phyloP scores from a whole-genome alignment of 1,139 yeast species.

The Blastobotrys petasosporus region DNA sequence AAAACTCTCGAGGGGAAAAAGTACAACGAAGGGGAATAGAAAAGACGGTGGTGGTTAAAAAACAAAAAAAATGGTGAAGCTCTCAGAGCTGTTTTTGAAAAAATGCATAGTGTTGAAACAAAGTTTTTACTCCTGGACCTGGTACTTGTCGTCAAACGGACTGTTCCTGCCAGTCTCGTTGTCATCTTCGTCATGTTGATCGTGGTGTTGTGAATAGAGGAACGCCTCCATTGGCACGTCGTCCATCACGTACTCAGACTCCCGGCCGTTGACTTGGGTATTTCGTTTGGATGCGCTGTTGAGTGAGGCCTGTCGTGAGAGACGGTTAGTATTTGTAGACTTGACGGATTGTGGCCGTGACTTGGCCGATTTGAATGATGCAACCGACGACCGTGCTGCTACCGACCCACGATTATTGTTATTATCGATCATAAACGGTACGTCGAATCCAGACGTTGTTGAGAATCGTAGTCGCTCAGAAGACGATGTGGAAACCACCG shows the following conservation, averaged over 20 bases:
- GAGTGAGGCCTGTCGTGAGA: not conserved
- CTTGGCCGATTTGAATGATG: constrained; percentile 7
- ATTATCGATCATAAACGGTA: constrained; percentile 22
- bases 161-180: constrained; percentile 17
- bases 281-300: constrained; percentile 1
- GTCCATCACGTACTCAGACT: constrained; percentile 20
- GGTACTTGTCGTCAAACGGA: constrained; percentile 22
- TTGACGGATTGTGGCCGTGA: constrained; percentile 2
- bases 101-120: not conserved
- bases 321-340: not conserved
- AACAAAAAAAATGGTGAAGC: not conserved
- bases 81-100: not conserved
- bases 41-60: not conserved
- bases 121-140: not conserved
- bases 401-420: not conserved
- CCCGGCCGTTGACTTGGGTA: not conserved
- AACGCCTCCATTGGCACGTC: constrained; percentile 24
- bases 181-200: constrained; percentile 11
- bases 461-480: constrained; percentile 3
- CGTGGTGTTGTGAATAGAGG: constrained; percentile 16
- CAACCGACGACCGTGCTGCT: constrained; percentile 1
- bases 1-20: not conserved
- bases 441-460: constrained; percentile 20
- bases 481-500: not conserved
- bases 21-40: not conserved